A percentile compares a stretch with the other conserved stretches of the same genome.
phyloP scores from a whole-genome alignment of 495 filamentous ascomycete species.

The Symbiotaphrina buchneri region DNA sequence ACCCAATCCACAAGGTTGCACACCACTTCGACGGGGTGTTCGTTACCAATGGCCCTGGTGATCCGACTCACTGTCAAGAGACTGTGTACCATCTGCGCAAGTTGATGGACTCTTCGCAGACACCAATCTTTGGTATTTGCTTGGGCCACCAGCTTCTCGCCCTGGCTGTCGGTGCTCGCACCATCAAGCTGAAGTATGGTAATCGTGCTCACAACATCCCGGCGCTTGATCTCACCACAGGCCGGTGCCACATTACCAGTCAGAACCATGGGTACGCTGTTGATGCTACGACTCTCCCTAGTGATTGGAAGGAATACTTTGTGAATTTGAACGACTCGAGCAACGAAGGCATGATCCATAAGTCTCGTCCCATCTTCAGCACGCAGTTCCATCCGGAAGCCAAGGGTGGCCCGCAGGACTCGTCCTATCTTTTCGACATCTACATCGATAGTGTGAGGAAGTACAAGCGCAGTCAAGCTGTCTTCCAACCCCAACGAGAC shows the following conservation, averaged over 20 bases:
- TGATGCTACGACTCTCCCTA: conserved; percentile 58
- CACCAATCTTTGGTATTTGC: conserved; percentile 95
- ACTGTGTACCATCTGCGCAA: conserved; percentile 78
- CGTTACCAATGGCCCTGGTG: conserved; percentile 93
- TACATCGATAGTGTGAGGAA: conserved; percentile 75
- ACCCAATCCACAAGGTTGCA: conserved; percentile 91
- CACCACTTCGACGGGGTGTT: conserved; percentile 97
- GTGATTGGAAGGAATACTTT: conserved; percentile 92
- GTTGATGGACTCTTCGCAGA: conserved; percentile 71
- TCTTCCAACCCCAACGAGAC: conserved; percentile 41
- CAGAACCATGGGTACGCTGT: conserved; percentile 99
- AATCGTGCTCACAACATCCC: conserved; percentile 98
- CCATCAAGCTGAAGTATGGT: conserved; percentile 90
- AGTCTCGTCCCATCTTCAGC: conserved; percentile 86
- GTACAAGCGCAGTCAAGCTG: conserved; percentile 63
- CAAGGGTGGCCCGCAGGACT: conserved; percentile 87
- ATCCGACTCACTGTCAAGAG: conserved; percentile 85
- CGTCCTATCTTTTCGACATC: conserved; percentile 83
- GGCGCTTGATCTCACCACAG: conserved; percentile 78
- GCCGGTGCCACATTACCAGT: conserved; percentile 91
- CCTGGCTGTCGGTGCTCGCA: conserved; percentile 62
- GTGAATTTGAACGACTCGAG: conserved; percentile 88
- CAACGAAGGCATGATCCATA: conserved; percentile 91
- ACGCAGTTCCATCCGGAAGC: conserved; percentile 98
- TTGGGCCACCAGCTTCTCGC: conserved; percentile 78